Conservation (phyloP, 352 stramenopile genomes). For the Globisporangium carolinianum region DNA sequence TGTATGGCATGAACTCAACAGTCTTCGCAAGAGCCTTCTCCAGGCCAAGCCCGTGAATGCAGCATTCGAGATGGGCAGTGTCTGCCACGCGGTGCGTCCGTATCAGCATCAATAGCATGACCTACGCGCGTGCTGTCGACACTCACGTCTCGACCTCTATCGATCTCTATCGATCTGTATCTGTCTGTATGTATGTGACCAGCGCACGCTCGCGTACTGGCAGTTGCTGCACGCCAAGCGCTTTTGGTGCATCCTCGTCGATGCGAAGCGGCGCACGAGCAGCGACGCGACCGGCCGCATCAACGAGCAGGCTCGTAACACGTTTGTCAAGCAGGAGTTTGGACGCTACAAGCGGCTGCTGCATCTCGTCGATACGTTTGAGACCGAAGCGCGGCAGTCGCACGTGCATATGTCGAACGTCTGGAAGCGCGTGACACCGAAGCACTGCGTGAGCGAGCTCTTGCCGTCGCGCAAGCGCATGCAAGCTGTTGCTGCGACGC, state of each 20-base stretch:
- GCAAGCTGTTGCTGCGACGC: neutral
- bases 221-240: constrained; percentile 76
- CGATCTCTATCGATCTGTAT: constrained; percentile 1
- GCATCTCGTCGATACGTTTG: constrained; percentile 58
- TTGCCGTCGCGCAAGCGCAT: constrained; percentile 15
- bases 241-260: constrained; percentile 69
- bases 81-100: constrained; percentile 64
- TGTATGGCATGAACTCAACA: constrained; percentile 6
- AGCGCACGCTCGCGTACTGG: constrained; percentile 76
- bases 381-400: constrained; percentile 36
- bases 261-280: constrained; percentile 44
- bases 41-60: constrained; percentile 20
- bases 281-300: constrained; percentile 41
- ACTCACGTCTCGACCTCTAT: no score
- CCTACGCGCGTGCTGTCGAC: no score
- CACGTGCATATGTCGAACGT: constrained; percentile 40
- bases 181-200: neutral
- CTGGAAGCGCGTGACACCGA: constrained; percentile 51
- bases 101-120: neutral
- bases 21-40: constrained; percentile 29
- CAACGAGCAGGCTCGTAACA: constrained; percentile 20
- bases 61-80: constrained; percentile 68
- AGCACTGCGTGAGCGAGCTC: constrained; percentile 43
- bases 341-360: constrained; percentile 69
- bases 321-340: constrained; percentile 62